Base-by-base conservation (phyloP, 2,329 filamentous ascomycete genomes). In the Arthrinium phaeospermum region DNA sequence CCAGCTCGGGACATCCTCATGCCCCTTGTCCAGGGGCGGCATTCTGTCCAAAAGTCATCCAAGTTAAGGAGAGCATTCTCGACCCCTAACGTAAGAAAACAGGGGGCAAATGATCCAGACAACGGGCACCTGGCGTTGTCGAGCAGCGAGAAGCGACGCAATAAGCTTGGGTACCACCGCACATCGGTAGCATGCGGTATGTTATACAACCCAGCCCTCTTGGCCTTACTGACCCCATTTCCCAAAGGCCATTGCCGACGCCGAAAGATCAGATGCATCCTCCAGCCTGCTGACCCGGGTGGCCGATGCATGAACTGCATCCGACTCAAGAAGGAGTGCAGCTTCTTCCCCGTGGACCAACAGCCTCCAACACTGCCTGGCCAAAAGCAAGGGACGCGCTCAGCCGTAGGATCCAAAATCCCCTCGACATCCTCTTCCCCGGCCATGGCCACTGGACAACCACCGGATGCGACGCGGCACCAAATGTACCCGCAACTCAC, bases 161-260 rank as follows among this genome's bases (percentile, higher is more conserved):
- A 98, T 82, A 98, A 97, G 83, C 88, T 98, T 74, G 96, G 96
- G 51, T 98, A 98, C 81, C 96, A 98, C 85, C 91, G 96, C 79
- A 98, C 95, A 47, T 97, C 95, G 64, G 94, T 98, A 77, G 96
- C 96, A 77, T 98, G 96, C 86, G 93, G 96, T 98, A 89, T 90
- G 95, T 91, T 72, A 27, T 34, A 47, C 41, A 45, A 13, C 57
- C 73, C 71, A 47, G 72, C 41, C 53, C 41, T 67, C 27, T 49
- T 53, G 69, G 71, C n/a, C 51, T 41, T 68, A 53, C 70, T 70
- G 67, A 72, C 47, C 44, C 51, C 67, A 44, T 47, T 53, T 68
- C 69, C 78, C 72, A 79, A 79, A 98, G 96, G 93, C 71, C 94
- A 98, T 81, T 98, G 96, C 81, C 93, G 96, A 79, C 90, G 94